phyloP scores from a whole-genome alignment of 257 asterid species.

The Solanum bulbocastanum region DNA sequence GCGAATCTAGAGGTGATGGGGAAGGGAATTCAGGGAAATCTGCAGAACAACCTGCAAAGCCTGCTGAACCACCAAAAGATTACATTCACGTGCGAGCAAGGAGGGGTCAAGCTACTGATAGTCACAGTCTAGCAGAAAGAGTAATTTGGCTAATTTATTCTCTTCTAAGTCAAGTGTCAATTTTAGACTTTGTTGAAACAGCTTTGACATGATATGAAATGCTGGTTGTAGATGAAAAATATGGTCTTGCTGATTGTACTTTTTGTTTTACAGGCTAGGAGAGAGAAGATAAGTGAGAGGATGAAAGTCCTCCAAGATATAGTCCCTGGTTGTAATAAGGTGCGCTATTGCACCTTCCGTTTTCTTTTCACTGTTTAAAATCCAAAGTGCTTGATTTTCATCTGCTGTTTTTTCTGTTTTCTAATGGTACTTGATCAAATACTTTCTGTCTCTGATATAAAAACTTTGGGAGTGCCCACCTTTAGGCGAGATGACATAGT shows the following conservation, averaged over 20 bases:
- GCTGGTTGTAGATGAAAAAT: background rate
- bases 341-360: background rate
- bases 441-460: background rate
- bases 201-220: background rate
- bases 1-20: conserved; percentile 9
- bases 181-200: background rate
- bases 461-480: background rate
- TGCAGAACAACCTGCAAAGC: conserved; percentile 17
- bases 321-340: conserved; percentile 56
- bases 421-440: background rate
- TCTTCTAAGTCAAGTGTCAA: background rate
- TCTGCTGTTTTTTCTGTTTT: background rate
- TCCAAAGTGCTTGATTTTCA: background rate
- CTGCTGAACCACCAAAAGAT: conserved; percentile 29
- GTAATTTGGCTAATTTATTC: conserved; percentile 13
- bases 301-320: conserved; percentile 47
- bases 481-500: background rate
- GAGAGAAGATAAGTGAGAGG: conserved; percentile 47
- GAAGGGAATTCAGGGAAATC: conserved; percentile 25
- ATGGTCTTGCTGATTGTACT: background rate
- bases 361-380: background rate
- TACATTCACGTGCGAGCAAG: conserved; percentile 46
- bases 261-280: conserved; percentile 26
- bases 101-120: conserved; percentile 51
- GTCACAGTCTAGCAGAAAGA: conserved; percentile 48